Base-by-base conservation (phyloP, 352 stramenopile genomes). In the Pythium volutum region DNA sequence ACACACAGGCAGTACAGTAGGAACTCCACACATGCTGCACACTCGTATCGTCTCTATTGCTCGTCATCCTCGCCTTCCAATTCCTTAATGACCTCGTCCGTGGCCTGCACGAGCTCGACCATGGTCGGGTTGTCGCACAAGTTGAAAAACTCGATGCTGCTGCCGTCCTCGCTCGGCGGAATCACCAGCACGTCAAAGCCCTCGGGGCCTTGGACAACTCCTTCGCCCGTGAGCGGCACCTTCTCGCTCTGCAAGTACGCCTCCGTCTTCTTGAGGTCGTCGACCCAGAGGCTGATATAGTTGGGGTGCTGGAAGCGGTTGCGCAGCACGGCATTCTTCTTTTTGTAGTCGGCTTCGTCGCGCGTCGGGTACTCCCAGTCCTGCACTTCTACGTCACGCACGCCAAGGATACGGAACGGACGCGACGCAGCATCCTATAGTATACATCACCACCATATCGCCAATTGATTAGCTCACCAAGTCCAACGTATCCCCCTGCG, bases 221-320 rank as follows among this genome's bases (percentile, higher is more conserved):
- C 76, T 25, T 90, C 81, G 59, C 66, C 81, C 4, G 62, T 50
- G 70, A 77, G 73, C 8, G 81, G 78, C 47, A 91, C 76, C 33
- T 87, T 78, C 63, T 91, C 61, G 38, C 76, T 63, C 67, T 87
- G 74, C 20, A 94, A 70, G 57, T 83, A 92, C 27, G 68, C 54
- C 58, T 91, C 77, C 27, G 88, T 79, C 59, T 81, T 74, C 27
- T 59, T 50, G 27, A 94, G 70, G 64, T 88, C 81, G 67, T 94
- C 84, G 47, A 94, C 77, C 75, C 80, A 94, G 18, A 94, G 67
- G 39, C 80, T 91, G 62, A 94, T 87, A 65, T 92, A 94, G 77
- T 94, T 94, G 15, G 82, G 76, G 64, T 87, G 65, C 41, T 75
- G 58, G 69, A 90, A 94, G 36, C 78, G 79, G 71, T 94, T 94